Percentiles rank a stretch among this genome's conserved stretches.
Evolutionary conservation across 116 monocot species (phyloP).

Genomic region (Thalassia testudinum): DNA sequence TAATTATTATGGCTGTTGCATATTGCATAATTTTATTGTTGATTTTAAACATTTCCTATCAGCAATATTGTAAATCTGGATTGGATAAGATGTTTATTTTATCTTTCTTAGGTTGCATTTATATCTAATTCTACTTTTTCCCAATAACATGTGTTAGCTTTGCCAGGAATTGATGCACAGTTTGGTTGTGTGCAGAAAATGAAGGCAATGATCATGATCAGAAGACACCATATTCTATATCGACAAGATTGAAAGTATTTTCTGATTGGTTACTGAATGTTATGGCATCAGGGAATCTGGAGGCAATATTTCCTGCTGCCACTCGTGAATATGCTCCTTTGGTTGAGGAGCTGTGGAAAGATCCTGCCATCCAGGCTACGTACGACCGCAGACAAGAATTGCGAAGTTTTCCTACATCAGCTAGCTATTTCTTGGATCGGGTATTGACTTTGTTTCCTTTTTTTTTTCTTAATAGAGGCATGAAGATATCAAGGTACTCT

Average conservation of each 20-base stretch:
- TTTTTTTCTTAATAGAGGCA: too few relatives aligned
- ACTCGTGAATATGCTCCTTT: conserved; percentile 78
- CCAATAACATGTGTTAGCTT: too few relatives aligned
- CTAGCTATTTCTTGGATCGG: conserved; percentile 74
- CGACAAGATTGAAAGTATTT: conserved; percentile 59
- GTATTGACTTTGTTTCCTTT: conserved; percentile 16
- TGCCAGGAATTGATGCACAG: too few relatives aligned
- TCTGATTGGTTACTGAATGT: conserved; percentile 82
- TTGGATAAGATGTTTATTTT: too few relatives aligned
- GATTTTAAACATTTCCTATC: too few relatives aligned
- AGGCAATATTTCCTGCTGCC: conserved; percentile 82
- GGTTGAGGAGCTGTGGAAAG: conserved; percentile 94
- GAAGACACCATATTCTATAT: conserved; percentile 48
- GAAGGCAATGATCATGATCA: conserved; percentile 1
- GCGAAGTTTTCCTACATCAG: conserved; percentile 37
- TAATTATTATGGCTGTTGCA: too few relatives aligned
- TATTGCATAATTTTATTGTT: too few relatives aligned
- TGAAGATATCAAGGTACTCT: too few relatives aligned
- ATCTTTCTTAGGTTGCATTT: too few relatives aligned
- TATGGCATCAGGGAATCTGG: conserved; percentile 65
- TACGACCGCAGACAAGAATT: conserved; percentile 58
- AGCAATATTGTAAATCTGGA: too few relatives aligned
- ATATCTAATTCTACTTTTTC: too few relatives aligned
- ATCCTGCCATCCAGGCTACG: conserved; percentile 83
- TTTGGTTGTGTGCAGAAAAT: too few relatives aligned